A percentile compares a stretch with the other conserved stretches of the same genome.
Evolutionary conservation across 1,139 yeast species (phyloP).

Genomic region (Hansenula lynferdii): DNA sequence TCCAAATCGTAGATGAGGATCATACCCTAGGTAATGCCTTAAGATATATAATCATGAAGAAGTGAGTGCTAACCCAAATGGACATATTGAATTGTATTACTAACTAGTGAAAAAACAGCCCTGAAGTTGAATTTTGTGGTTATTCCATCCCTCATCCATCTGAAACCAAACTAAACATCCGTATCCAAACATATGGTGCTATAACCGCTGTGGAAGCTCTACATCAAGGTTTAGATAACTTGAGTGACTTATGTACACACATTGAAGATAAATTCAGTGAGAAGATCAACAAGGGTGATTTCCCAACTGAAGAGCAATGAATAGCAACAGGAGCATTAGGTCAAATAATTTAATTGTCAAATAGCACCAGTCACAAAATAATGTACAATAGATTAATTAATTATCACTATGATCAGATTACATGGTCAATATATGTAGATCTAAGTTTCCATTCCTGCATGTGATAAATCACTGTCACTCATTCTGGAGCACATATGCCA

Average conservation of each 20-base stretch:
- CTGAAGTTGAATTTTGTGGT: slow-evolving; percentile 97
- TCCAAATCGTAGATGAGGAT: slow-evolving; percentile 89
- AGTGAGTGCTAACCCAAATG: slow-evolving; percentile 29
- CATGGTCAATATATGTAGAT: too few species aligned
- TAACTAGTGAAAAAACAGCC: slow-evolving; percentile 29
- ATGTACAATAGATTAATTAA: slow-evolving; percentile 5
- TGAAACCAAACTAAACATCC: slow-evolving; percentile 79
- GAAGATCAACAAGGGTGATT: slow-evolving; percentile 49
- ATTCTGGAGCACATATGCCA: too few species aligned
- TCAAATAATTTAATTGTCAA: not conserved
- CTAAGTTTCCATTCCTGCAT: too few species aligned
- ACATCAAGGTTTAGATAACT: slow-evolving; percentile 85
- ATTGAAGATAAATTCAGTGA: slow-evolving; percentile 76
- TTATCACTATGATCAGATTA: too few species aligned
- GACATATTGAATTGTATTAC: not conserved
- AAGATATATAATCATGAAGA: slow-evolving; percentile 92
- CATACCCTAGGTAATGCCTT: slow-evolving; percentile 94
- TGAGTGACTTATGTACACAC: slow-evolving; percentile 76
- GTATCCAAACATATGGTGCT: slow-evolving; percentile 90
- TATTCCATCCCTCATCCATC: slow-evolving; percentile 99
- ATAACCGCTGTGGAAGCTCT: slow-evolving; percentile 91
- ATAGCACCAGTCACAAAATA: not conserved
- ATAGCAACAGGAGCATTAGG: not conserved
- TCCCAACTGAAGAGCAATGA: slow-evolving; percentile 41
- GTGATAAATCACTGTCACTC: too few species aligned